phyloP scores from a whole-genome alignment of 352 stramenopile genomes.

The Aphanomyces cochlioides region DNA sequence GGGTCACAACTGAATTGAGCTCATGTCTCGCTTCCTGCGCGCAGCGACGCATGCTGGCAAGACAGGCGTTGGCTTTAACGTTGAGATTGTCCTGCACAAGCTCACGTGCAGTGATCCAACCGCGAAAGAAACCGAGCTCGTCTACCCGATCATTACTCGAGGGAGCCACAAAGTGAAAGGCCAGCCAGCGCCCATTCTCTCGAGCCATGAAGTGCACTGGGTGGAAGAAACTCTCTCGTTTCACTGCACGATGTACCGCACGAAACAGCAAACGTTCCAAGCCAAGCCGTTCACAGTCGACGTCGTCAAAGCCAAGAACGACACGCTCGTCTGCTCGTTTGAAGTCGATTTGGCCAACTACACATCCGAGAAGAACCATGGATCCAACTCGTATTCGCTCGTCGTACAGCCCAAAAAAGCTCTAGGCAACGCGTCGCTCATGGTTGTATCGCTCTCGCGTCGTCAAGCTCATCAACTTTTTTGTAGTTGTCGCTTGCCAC shows the following conservation, averaged over 20 bases:
- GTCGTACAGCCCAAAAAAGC: slow-evolving; percentile 18
- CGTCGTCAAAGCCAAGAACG: not conserved
- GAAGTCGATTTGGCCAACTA: slow-evolving; percentile 21
- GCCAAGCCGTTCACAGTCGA: slow-evolving; percentile 19
- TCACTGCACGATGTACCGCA: slow-evolving; percentile 26
- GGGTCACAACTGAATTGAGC: not conserved
- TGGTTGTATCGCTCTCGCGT: not conserved
- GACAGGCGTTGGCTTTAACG: slow-evolving; percentile 21
- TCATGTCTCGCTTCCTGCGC: slow-evolving; percentile 21
- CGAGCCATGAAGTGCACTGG: slow-evolving; percentile 12
- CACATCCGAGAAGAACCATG: slow-evolving; percentile 20
- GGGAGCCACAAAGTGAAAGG: slow-evolving; percentile 20
- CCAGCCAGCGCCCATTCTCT: not conserved
- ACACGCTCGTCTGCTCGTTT: slow-evolving; percentile 13
- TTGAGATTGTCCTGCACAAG: slow-evolving; percentile 18
- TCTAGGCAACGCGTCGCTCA: slow-evolving; percentile 18
- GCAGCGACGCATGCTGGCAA: slow-evolving; percentile 22
- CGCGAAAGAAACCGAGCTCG: slow-evolving; percentile 11
- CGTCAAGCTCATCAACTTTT: not conserved
- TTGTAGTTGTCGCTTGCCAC: slow-evolving; percentile 12
- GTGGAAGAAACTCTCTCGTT: slow-evolving; percentile 7
- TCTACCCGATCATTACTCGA: slow-evolving; percentile 17
- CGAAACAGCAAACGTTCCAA: slow-evolving; percentile 15
- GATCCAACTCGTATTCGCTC: not conserved
- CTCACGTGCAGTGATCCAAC: slow-evolving; percentile 7